Evolutionary conservation across 2,329 filamentous ascomycete genomes (phyloP), one percentile per base, ranked within the genome.

Genomic region (Aspergillus sclerotialis): DNA sequence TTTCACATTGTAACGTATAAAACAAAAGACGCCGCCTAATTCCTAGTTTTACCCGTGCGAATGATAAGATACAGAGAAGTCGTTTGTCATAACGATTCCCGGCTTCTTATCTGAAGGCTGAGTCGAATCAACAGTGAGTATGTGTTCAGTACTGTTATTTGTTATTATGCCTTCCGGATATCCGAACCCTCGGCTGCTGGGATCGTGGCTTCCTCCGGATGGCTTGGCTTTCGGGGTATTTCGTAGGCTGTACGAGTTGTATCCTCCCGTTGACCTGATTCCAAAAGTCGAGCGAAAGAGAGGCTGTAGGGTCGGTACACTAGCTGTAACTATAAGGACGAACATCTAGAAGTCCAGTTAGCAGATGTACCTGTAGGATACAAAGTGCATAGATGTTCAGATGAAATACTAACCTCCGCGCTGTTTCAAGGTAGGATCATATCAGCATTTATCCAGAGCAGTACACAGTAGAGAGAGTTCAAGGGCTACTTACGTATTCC

Each of bases 401-500:
- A 23, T 7, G 19, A 23, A 23, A 23, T 10, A 23, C n/a, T n/a
- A 10, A 23, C 19, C 19, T 23, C 19, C 10, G 19, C 19, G 10
- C 19, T 23, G 19, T 23, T 23, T 7, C 19, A 23, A 10, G 7
- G 10, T n/a, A n/a, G n/a, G n/a, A n/a, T n/a, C 6, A 23, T 10
- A 10, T 23, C 19, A 23, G 19, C 19, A 23, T 10, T 23, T 23
- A 23, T 23, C 19, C 19, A 7, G 10, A 7, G 10, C 19, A 23
- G 19, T 10, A 6, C 6, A 10, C 19, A 7, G 6, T 23, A 10
- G 3, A n/a, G n/a, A n/a, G n/a, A n/a, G n/a, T n/a, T n/a, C n/a
- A n/a, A n/a, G n/a, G n/a, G n/a, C n/a, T n/a, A 36, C 40, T 33
- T 38, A 43, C 38, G 38, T 35, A 12, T 44, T 39, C 42, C 42